phyloP scores from a whole-genome alignment of 331 rosid genomes.

The Pyrus hybrid region DNA sequence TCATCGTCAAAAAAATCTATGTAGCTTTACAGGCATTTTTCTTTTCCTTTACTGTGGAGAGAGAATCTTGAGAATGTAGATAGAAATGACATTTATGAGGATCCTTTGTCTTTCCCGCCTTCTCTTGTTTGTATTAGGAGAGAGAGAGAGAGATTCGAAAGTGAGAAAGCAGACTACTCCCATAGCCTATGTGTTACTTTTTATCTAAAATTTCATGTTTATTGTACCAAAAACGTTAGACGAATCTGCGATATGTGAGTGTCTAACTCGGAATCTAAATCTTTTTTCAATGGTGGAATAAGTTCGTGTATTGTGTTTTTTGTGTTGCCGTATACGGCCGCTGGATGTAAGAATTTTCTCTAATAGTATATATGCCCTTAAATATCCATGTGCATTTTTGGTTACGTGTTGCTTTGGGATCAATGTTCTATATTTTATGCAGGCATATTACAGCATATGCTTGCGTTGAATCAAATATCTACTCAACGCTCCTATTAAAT shows the following conservation, averaged over 20 bases:
- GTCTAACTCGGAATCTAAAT: neutral
- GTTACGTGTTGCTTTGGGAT: too few species aligned
- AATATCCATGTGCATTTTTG: neutral
- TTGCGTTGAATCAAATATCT: neutral
- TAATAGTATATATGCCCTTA: neutral
- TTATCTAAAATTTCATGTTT: neutral
- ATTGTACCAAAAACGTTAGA: neutral
- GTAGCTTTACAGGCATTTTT: too few species aligned
- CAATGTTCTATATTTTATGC: too few species aligned
- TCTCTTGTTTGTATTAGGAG: neutral
- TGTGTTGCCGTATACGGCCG: neutral
- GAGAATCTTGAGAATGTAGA: constrained; percentile 20
- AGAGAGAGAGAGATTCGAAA: constrained; percentile 11
- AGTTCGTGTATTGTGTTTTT: neutral
- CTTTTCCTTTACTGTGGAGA: neutral
- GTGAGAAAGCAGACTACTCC: constrained; percentile 19
- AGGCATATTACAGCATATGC: neutral
- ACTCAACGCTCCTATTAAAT: neutral
- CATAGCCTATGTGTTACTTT: neutral
- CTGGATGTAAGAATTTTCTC: neutral
- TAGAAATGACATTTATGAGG: constrained; percentile 9
- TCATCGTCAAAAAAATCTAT: too few species aligned
- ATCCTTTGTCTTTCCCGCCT: constrained; percentile 17
- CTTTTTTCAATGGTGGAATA: too few species aligned
- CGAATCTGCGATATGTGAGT: neutral